These are phyloP conservation scores for Isochrysis galbana DNA, from an alignment of 78 protist genomes.

Conservation along the genomic window DNA sequence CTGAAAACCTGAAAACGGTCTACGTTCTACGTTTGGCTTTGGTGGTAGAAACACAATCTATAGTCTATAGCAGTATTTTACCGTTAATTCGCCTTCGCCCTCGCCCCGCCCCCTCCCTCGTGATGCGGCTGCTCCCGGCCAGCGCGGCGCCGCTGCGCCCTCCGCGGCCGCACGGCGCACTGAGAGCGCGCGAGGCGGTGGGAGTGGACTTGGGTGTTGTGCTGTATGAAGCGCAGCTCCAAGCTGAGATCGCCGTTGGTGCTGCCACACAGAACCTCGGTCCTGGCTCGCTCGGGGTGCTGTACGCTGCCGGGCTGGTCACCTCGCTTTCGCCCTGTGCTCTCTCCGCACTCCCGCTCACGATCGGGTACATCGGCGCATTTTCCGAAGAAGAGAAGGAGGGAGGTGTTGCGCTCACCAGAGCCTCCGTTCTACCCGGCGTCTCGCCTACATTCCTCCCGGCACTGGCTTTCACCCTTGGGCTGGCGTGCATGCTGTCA, in stretches of 20 bases:
- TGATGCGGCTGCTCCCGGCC: too few relatives aligned
- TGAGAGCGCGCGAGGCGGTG: too few relatives aligned
- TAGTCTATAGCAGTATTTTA: too few relatives aligned
- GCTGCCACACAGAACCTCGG: neutral
- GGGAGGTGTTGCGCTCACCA: neutral
- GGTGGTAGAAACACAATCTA: too few relatives aligned
- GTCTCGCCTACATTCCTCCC: neutral
- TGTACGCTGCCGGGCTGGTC: slow-evolving; percentile 8
- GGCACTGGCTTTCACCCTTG: neutral
- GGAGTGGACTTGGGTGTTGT: neutral
- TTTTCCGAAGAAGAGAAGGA: neutral
- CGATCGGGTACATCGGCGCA: neutral
- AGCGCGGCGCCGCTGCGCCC: too few relatives aligned
- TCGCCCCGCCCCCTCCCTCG: too few relatives aligned
- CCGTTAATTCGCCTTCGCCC: too few relatives aligned
- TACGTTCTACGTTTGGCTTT: too few relatives aligned
- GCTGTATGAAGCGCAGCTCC: neutral
- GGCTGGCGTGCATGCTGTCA: neutral
- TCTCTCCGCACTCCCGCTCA: neutral
- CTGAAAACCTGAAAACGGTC: too few relatives aligned
- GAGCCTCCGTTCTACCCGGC: neutral
- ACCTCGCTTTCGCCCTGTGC: neutral
- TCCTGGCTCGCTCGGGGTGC: neutral
- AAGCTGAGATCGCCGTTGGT: neutral
- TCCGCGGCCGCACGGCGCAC: too few relatives aligned